Conservation (phyloP, 2,329 filamentous ascomycete species). For the Talaromyces sp. region DNA sequence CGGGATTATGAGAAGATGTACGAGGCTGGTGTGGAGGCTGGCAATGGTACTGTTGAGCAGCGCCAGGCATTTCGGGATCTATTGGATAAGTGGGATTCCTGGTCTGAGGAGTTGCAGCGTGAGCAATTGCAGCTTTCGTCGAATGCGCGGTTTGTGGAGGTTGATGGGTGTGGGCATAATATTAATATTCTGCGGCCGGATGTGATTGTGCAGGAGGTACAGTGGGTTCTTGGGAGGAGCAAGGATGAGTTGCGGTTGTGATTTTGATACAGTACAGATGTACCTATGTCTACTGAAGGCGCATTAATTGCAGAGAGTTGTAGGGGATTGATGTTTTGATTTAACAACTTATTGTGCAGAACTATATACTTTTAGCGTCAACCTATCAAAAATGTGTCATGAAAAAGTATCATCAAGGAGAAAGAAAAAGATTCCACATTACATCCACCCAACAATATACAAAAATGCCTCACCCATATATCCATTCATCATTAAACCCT, state of each 20-base stretch:
- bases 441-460: constrained; percentile 35
- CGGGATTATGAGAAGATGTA: constrained; percentile 38
- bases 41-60: constrained; percentile 37
- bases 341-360: neutral
- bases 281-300: neutral
- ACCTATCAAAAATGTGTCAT: neutral
- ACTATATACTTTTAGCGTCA: neutral
- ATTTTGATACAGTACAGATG: neutral
- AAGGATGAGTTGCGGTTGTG: neutral
- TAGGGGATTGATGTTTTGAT: neutral
- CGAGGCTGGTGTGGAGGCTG: constrained; percentile 31
- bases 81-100: constrained; percentile 32
- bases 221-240: constrained; percentile 31
- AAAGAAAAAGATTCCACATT: constrained; percentile 8
- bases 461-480: constrained; percentile 33
- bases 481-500: constrained; percentile 29
- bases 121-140: constrained; percentile 37
- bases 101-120: constrained; percentile 31
- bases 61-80: constrained; percentile 30
- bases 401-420: neutral
- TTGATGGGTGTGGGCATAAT: constrained; percentile 41
- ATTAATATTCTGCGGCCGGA: constrained; percentile 39
- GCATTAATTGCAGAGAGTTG: neutral
- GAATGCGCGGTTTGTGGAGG: constrained; percentile 30
- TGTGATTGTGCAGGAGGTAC: constrained; percentile 36